A percentile compares a stretch with the other conserved stretches of the same genome.
These are phyloP conservation scores for Aspergillus kassunensis DNA, from an alignment of 495 filamentous ascomycete species.

Conservation along the genomic window DNA sequence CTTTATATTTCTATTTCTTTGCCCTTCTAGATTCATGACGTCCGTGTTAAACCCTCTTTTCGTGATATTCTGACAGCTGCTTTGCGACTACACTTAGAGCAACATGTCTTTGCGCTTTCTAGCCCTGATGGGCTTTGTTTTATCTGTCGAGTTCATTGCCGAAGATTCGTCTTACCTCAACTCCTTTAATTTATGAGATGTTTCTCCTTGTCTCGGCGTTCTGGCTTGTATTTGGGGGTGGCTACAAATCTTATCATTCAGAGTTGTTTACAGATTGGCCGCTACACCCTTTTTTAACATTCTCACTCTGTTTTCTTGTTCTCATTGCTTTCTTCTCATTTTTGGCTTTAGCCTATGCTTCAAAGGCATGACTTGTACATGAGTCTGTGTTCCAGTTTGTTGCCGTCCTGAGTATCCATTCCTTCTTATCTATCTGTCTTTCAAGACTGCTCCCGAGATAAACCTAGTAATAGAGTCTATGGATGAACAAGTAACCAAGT, in stretches of 20 bases:
- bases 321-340: slow-evolving; percentile 1
- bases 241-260: slow-evolving; percentile 8
- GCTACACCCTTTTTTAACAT: slow-evolving; percentile 12
- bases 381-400: not conserved
- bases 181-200: slow-evolving; percentile 6
- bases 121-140: slow-evolving; percentile 9
- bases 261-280: slow-evolving; percentile 11
- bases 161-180: slow-evolving; percentile 1
- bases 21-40: slow-evolving; percentile 6
- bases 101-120: slow-evolving; percentile 5
- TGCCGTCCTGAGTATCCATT: slow-evolving; percentile 5
- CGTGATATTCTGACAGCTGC: slow-evolving; percentile 7
- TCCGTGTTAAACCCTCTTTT: slow-evolving; percentile 13
- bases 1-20: slow-evolving; percentile 4
- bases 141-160: slow-evolving; percentile 3
- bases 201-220: slow-evolving; percentile 18
- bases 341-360: slow-evolving; percentile 3
- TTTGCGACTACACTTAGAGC: slow-evolving; percentile 1
- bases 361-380: slow-evolving; percentile 8
- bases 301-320: slow-evolving; percentile 1
- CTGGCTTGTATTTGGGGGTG: slow-evolving; percentile 14
- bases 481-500: no score
- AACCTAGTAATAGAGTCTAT: slow-evolving; percentile 4
- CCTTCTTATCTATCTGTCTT: slow-evolving; percentile 7
- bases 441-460: slow-evolving; percentile 6